Conservation (phyloP, 805 yeast genomes). For the Schwanniomyces polymorphus region DNA sequence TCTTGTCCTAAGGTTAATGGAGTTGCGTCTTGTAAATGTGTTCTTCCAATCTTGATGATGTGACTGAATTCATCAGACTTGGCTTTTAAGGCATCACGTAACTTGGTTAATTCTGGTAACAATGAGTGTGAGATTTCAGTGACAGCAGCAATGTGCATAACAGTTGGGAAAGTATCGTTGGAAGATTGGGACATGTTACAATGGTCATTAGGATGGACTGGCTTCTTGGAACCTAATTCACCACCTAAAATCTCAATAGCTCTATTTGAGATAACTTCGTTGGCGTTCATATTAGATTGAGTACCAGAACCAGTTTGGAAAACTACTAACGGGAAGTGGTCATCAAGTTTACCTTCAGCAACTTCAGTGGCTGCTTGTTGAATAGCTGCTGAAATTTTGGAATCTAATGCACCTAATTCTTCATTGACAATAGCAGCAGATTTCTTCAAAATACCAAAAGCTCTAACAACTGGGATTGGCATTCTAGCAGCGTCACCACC, state of each 20-base stretch:
- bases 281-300: slow-evolving; percentile 98
- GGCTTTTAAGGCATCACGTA: slow-evolving; percentile 73
- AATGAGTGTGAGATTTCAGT: slow-evolving; percentile 75
- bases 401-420: slow-evolving; percentile 76
- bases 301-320: slow-evolving; percentile 99
- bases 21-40: slow-evolving; percentile 98
- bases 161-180: slow-evolving; percentile 98
- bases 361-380: slow-evolving; percentile 96
- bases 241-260: slow-evolving; percentile 97
- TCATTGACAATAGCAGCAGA: slow-evolving; percentile 92
- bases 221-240: slow-evolving; percentile 82
- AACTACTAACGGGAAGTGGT: slow-evolving; percentile 96
- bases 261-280: slow-evolving; percentile 97
- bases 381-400: slow-evolving; percentile 80
- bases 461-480: slow-evolving; percentile 88
- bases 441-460: slow-evolving; percentile 92
- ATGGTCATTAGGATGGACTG: slow-evolving; percentile 98
- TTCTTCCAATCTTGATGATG: slow-evolving; percentile 98
- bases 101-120: slow-evolving; percentile 74
- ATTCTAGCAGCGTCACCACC: slow-evolving; percentile 89
- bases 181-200: slow-evolving; percentile 98
- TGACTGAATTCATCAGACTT: slow-evolving; percentile 82
- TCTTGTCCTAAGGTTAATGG: slow-evolving; percentile 98
- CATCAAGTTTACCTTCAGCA: slow-evolving; percentile 83
- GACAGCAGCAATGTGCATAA: slow-evolving; percentile 99